Evolutionary conservation across 1,139 yeast genomes (phyloP), one percentile per base, ranked within the genome.

Genomic region (Diutina catenulata): DNA sequence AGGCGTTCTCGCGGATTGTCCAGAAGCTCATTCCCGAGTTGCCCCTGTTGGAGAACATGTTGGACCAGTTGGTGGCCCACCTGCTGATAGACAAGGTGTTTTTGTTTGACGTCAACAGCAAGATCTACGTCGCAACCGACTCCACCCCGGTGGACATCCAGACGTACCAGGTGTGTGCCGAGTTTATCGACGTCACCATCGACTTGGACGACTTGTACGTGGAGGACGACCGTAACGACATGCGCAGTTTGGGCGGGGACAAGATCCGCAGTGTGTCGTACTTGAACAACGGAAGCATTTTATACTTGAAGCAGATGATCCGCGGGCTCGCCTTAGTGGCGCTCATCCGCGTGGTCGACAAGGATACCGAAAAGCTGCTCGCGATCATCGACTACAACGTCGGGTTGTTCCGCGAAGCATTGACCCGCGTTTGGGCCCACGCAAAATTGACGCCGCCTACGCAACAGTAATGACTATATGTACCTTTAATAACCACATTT

Each of bases 101-200:
- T 50, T 57, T 91, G 42, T 88, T 93, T 52, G 98, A 91, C 53
- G 77, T 88, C 27, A 83, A 83, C 52, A 81, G 95, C n/a, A 91
- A 91, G 57, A 83, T 91, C 23, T 91, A 91, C 54, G 88, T 91
- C 36, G 96, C 97, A 3, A 91, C 97, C 0, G 98, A 91, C 56
- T 82, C 95, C 0, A 78, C 91, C 2, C 96, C 97, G 0, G 95
- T 88, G 24, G 97, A 91, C 57, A 83, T 87, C 23, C 95, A 87
- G 50, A 83, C 94, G 0, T 91, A 91, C 55, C 97, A 91, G 56
- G 94, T 88, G 2, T 91, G 98, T 57, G 94, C 96, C 1, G 98
- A 91, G 52, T 91, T 88, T 51, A 88, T 91, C 40, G 98, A 91
- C 55, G 93, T 91, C 15, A 80, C 96, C 3, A 80, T 87, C 28